Conservation (phyloP, 805 yeast species). For the Teunomyces stri region DNA sequence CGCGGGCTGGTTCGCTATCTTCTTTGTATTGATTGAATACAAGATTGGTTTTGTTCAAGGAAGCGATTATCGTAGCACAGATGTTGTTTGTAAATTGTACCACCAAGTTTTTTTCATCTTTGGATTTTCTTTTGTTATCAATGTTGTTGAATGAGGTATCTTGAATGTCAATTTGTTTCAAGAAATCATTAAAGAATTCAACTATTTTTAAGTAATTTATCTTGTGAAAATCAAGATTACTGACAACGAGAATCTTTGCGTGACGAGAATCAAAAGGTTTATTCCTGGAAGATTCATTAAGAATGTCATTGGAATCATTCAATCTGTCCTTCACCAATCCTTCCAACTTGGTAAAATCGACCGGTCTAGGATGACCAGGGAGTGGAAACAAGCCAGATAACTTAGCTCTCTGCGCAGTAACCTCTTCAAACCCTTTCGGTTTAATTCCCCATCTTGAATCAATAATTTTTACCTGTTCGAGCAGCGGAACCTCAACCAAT, state of each 20-base stretch:
- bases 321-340: constrained; percentile 37
- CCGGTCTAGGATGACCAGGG: constrained; percentile 60
- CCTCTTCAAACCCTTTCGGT: constrained; percentile 71
- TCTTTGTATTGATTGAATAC: constrained; percentile 28
- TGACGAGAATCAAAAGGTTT: constrained; percentile 39
- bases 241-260: constrained; percentile 30
- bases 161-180: constrained; percentile 43
- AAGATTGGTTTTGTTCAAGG: constrained; percentile 34
- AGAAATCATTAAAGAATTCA: constrained; percentile 44
- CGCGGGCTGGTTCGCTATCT: constrained; percentile 10
- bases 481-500: constrained; percentile 40
- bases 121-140: constrained; percentile 33
- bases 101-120: constrained; percentile 38
- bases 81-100: constrained; percentile 50
- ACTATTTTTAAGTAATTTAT: constrained; percentile 39
- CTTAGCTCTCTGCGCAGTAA: constrained; percentile 75
- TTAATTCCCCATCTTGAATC: constrained; percentile 67
- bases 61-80: constrained; percentile 54
- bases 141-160: constrained; percentile 33
- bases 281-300: constrained; percentile 33
- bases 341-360: constrained; percentile 39
- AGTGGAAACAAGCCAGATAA: constrained; percentile 73
- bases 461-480: constrained; percentile 50
- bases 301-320: constrained; percentile 26
- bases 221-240: constrained; percentile 29